phyloP scores from a whole-genome alignment of 306 rosid genomes.

The Prunus dulcis region DNA sequence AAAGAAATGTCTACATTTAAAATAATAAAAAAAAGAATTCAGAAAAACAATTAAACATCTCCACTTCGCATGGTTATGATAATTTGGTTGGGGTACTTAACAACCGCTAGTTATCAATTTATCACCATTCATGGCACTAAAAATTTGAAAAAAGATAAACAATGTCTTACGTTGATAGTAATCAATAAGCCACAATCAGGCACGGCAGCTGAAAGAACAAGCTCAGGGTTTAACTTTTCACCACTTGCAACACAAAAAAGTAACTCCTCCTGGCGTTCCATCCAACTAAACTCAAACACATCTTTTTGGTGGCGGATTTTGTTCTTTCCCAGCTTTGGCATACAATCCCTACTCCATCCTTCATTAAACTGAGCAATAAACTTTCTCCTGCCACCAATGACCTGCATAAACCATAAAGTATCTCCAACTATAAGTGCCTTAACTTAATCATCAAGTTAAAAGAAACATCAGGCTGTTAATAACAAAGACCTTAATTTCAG shows the following conservation, averaged over 20 bases:
- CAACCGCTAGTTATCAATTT: background rate
- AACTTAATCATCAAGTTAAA: background rate
- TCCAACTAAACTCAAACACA: constrained; percentile 14
- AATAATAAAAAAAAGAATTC: background rate
- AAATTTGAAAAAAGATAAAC: background rate
- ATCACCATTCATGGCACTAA: background rate
- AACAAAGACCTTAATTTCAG: constrained; percentile 37
- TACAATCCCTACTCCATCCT: constrained; percentile 9
- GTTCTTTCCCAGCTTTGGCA: constrained; percentile 11
- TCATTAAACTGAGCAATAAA: constrained; percentile 44
- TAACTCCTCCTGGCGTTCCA: constrained; percentile 22
- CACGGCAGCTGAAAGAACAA: constrained; percentile 33
- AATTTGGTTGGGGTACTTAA: background rate
- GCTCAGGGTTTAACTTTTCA: constrained; percentile 21
- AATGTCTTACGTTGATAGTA: constrained; percentile 30
- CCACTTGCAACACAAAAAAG: constrained; percentile 31
- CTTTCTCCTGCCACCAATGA: constrained; percentile 29
- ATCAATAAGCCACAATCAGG: constrained; percentile 28
- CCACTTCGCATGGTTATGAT: background rate
- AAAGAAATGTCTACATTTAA: background rate
- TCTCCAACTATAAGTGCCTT: background rate
- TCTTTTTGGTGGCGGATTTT: constrained; percentile 5
- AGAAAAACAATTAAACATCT: background rate
- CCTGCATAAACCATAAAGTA: constrained; percentile 18
- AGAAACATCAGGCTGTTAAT: background rate